These are phyloP conservation scores for Claviceps spartinae DNA, from an alignment of 2,329 filamentous ascomycete species.

Conservation along the genomic window DNA sequence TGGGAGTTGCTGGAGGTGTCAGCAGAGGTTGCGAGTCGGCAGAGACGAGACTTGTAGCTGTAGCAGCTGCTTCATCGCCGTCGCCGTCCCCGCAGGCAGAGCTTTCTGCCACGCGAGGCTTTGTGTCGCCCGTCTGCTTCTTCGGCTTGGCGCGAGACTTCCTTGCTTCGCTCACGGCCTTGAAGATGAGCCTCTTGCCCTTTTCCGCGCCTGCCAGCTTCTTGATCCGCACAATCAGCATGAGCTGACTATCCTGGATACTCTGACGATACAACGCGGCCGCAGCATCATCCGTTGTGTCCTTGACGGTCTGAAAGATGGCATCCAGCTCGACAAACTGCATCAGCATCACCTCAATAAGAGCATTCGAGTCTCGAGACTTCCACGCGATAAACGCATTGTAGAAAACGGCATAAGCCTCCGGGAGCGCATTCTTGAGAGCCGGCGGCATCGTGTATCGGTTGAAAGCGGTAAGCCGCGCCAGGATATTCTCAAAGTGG, in stretches of 20 bases:
- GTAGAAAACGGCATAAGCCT: conserved; percentile 60
- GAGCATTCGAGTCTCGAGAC: conserved; percentile 60
- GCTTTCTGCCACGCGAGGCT: conserved; percentile 49
- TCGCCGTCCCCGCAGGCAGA: conserved; percentile 9
- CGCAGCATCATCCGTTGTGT: conserved; percentile 59
- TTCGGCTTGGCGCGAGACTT: conserved; percentile 45
- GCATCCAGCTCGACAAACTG: conserved; percentile 75
- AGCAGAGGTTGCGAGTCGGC: conserved; percentile 32
- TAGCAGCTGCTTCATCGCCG: conserved; percentile 21
- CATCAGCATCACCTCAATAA: conserved; percentile 75
- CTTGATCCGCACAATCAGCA: conserved; percentile 67
- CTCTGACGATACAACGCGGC: conserved; percentile 66
- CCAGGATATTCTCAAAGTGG: conserved; percentile 62
- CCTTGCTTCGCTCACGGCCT: conserved; percentile 59
- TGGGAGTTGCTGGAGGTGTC: conserved; percentile 40
- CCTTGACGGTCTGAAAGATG: conserved; percentile 72
- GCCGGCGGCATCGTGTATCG: conserved; percentile 51
- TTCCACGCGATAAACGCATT: conserved; percentile 78
- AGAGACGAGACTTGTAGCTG: conserved; percentile 23
- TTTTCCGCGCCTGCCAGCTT: conserved; percentile 58
- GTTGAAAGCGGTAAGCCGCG: conserved; percentile 51
- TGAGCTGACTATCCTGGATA: conserved; percentile 68
- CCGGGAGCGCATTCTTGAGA: conserved; percentile 47
- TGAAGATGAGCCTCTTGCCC: conserved; percentile 59
- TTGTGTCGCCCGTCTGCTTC: conserved; percentile 55